A percentile compares a stretch with the other conserved stretches of the same genome.
phyloP scores from a whole-genome alignment of 2,329 filamentous ascomycete genomes.

The Verticillium albo-atrum region DNA sequence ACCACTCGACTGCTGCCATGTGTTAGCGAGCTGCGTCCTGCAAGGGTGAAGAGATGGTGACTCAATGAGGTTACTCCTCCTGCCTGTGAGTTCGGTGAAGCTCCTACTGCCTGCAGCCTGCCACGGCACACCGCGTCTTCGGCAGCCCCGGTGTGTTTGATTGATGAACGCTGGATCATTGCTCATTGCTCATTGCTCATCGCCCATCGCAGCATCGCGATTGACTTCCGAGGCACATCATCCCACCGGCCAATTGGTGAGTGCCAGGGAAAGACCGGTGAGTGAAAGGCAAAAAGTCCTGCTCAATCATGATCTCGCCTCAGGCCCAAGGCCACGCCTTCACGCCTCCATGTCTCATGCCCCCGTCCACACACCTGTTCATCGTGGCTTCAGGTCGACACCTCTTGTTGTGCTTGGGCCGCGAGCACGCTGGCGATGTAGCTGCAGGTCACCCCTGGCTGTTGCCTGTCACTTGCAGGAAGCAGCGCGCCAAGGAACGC shows the following conservation, averaged over 20 bases:
- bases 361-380: too few relatives aligned
- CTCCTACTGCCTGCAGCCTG: neutral
- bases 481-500: neutral
- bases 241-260: neutral
- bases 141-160: too few relatives aligned
- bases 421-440: neutral
- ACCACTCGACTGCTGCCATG: neutral
- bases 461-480: neutral
- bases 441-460: neutral
- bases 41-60: neutral
- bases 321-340: too few relatives aligned
- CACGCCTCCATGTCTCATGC: too few relatives aligned
- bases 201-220: too few relatives aligned
- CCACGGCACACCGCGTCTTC: neutral
- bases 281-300: too few relatives aligned
- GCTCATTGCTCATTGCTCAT: too few relatives aligned
- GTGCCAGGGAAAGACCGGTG: too few relatives aligned
- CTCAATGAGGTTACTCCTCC: neutral
- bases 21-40: neutral
- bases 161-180: too few relatives aligned
- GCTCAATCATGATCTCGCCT: too few relatives aligned
- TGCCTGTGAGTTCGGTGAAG: neutral
- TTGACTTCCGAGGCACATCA: neutral
- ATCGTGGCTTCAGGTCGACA: neutral
- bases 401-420: neutral